phyloP scores from a whole-genome alignment of 345 rosid species.

The Salix viminalis region DNA sequence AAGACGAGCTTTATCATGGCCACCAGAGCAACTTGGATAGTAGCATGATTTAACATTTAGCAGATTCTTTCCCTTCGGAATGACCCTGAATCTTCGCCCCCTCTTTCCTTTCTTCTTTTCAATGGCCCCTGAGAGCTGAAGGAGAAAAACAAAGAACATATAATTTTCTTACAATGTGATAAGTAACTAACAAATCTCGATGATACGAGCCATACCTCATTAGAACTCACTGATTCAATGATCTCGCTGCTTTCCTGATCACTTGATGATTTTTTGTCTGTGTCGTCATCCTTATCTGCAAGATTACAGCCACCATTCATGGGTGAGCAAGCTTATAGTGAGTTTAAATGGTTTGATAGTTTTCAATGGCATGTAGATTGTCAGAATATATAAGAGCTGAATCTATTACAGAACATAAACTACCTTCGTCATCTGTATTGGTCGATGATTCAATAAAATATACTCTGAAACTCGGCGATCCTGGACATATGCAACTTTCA shows the following conservation, averaged over 20 bases:
- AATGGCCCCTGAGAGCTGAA: slow-evolving; percentile 9
- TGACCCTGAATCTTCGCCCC: slow-evolving; percentile 8
- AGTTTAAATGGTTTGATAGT: too few species aligned
- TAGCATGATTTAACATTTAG: slow-evolving; percentile 31
- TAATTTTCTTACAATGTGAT: neutral
- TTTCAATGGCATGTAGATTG: too few species aligned
- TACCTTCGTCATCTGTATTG: slow-evolving; percentile 7
- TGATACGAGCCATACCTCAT: neutral
- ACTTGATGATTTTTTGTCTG: slow-evolving; percentile 8
- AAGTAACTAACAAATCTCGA: too few species aligned
- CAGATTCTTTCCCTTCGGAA: slow-evolving; percentile 23
- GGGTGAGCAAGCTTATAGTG: neutral
- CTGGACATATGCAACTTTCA: slow-evolving; percentile 1
- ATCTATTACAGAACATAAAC: neutral
- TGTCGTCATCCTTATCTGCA: neutral
- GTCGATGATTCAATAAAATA: slow-evolving; percentile 17
- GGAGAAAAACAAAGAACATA: neutral
- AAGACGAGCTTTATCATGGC: slow-evolving; percentile 5
- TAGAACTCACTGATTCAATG: neutral
- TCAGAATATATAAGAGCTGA: neutral
- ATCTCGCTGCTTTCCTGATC: neutral
- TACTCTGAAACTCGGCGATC: slow-evolving; percentile 40
- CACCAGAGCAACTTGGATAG: slow-evolving; percentile 13
- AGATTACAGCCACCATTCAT: neutral
- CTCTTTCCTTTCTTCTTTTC: slow-evolving; percentile 16